Percentiles rank a stretch among this genome's conserved stretches.
These are phyloP conservation scores for Buddleja alternifolia DNA, from an alignment of 257 asterid genomes.

Conservation along the genomic window DNA sequence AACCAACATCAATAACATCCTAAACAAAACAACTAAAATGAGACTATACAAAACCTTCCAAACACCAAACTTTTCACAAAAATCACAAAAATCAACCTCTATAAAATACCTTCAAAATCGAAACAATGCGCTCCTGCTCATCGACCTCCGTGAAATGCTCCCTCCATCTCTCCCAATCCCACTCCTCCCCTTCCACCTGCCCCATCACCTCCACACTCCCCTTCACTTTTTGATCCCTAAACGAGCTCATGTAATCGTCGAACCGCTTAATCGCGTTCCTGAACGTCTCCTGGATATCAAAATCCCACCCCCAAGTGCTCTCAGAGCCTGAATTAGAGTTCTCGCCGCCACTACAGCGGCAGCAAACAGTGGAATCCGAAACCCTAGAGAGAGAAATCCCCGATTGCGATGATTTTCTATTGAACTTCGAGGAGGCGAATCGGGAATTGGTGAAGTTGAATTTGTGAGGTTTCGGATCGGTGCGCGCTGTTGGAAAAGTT, in stretches of 20 bases:
- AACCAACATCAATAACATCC: not conserved
- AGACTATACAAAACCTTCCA: slow-evolving; percentile 10
- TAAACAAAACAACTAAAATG: not conserved
- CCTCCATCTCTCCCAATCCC: slow-evolving; percentile 98
- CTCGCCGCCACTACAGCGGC: slow-evolving; percentile 63
- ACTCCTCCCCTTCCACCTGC: slow-evolving; percentile 50
- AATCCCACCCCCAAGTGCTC: slow-evolving; percentile 65
- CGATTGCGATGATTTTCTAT: slow-evolving; percentile 33
- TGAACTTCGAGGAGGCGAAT: slow-evolving; percentile 41
- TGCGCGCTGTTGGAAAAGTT: slow-evolving; percentile 50
- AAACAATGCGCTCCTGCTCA: slow-evolving; percentile 76
- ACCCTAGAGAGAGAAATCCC: slow-evolving; percentile 46
- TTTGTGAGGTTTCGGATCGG: slow-evolving; percentile 43
- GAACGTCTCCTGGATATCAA: slow-evolving; percentile 61
- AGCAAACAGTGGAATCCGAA: slow-evolving; percentile 46
- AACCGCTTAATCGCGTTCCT: slow-evolving; percentile 58
- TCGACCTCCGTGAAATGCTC: slow-evolving; percentile 77
- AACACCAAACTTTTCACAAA: not conserved
- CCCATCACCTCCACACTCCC: slow-evolving; percentile 37
- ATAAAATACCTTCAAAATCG: slow-evolving; percentile 63
- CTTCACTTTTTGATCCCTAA: slow-evolving; percentile 45
- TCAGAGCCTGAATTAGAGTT: slow-evolving; percentile 42
- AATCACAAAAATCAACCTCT: not conserved
- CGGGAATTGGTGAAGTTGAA: slow-evolving; percentile 40
- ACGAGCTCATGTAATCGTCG: slow-evolving; percentile 49